Percentiles rank a stretch among this genome's conserved stretches.
Evolutionary conservation across 495 filamentous ascomycete species (phyloP).

Genomic region (Lasiosphaeriaceae sp.): DNA sequence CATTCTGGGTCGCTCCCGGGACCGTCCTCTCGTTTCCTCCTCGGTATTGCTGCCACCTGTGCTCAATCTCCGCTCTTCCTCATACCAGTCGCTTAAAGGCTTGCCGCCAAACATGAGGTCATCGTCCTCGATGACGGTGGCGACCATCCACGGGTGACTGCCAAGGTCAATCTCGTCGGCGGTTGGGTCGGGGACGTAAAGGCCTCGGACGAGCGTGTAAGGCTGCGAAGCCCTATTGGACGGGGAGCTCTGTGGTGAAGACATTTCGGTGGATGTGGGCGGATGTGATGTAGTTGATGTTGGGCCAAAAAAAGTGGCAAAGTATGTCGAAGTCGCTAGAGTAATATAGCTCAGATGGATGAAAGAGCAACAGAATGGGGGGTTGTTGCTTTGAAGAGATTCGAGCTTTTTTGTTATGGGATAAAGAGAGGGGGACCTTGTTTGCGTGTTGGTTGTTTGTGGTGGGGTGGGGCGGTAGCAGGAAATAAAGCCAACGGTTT

Average conservation of each 20-base stretch:
- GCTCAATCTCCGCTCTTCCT: constrained; percentile 46
- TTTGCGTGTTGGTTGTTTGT: not conserved
- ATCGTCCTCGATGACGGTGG: constrained; percentile 53
- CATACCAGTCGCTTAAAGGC: constrained; percentile 51
- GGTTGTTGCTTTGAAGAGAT: not conserved
- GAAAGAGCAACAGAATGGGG: not conserved
- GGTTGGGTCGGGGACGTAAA: constrained; percentile 33
- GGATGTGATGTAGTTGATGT: not conserved
- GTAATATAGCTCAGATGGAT: not conserved
- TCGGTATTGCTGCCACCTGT: constrained; percentile 29
- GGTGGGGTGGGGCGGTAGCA: not conserved
- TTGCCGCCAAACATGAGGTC: constrained; percentile 57
- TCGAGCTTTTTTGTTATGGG: not conserved
- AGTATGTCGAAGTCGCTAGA: not conserved
- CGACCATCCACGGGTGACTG: constrained; percentile 43
- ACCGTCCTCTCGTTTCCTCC: constrained; percentile 42
- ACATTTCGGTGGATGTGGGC: constrained; percentile 16
- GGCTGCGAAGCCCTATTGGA: constrained; percentile 19
- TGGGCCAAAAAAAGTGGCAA: not conserved
- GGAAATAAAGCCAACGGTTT: constrained; percentile 1
- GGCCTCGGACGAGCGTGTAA: constrained; percentile 32
- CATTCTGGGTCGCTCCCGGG: constrained; percentile 27
- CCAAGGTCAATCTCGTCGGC: constrained; percentile 33
- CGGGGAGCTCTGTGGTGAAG: constrained; percentile 25
- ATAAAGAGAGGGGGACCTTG: not conserved